These are phyloP conservation scores for Trichoderma asperellum DNA, from an alignment of 2,329 filamentous ascomycete species.

Conservation along the genomic window DNA sequence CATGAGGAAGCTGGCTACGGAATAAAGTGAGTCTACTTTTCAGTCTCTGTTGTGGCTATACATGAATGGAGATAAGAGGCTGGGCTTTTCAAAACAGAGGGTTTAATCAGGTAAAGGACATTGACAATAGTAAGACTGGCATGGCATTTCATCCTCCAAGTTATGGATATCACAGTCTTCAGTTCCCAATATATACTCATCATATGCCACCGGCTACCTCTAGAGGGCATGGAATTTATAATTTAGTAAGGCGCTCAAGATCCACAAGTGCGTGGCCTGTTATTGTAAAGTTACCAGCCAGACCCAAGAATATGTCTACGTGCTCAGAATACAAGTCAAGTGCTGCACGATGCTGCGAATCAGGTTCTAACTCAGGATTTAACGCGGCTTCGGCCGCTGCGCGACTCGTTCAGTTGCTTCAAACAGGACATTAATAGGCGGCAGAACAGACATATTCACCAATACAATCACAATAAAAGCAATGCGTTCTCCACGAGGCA, in stretches of 20 bases:
- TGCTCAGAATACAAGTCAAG: not conserved
- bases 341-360: not conserved
- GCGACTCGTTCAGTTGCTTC: not conserved
- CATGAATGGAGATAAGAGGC: not conserved
- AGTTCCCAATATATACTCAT: not conserved
- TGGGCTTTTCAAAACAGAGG: not conserved
- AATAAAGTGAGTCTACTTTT: not conserved
- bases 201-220: not conserved
- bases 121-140: no score
- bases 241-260: not conserved
- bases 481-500: not conserved
- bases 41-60: not conserved
- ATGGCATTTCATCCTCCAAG: not conserved
- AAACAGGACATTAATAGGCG: not conserved
- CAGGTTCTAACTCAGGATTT: not conserved
- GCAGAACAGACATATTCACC: not conserved
- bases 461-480: not conserved
- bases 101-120: not conserved
- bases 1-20: not conserved
- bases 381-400: not conserved
- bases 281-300: not conserved
- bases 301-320: not conserved
- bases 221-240: not conserved
- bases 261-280: not conserved
- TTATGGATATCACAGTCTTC: not conserved